Base-by-base conservation (phyloP, 169 alveolate genomes). In the Fabrea salina region DNA sequence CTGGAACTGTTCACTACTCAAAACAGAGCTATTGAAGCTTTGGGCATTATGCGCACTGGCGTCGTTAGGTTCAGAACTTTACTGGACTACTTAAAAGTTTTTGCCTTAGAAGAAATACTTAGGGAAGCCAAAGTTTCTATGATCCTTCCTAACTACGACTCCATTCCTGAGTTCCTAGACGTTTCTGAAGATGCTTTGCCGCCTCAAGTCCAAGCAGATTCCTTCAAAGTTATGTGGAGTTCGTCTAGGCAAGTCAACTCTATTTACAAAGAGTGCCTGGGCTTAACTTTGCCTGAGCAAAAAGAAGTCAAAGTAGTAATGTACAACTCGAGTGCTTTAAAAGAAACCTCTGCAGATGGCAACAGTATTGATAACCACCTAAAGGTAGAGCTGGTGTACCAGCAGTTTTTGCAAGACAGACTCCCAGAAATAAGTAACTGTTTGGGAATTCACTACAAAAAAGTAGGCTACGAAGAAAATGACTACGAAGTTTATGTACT, bases 401-500 rank as follows among this genome's bases (percentile, higher is more conserved):
- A 82, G 7, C 37, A 66, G 56, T 75, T 39, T 40, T 11, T 82
- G 16, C 82, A 75, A 80, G 84, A 80, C 6, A 11, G 47, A 16
- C 32, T 30, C 43, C 41, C 49, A 39, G 16, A 66, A 49, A 5
- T 75, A 35, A 74, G 75, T 40, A 50, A 47, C 44, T 6, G 82
- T 61, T 67, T 58, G 44, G 94, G 94, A 11, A 82, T 79, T 32
- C 84, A 82, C 57, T 82, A 85, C n/a, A 89, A 85, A 76, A 83
- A 82, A 50, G 84, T 89, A 6, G 79, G 89, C 49, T 41, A 83
- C 27, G 82, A 86, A 33, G 64, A 81, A 41, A 80, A 79, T 40
- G 83, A 79, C 41, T 86, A 89, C 68, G 91, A 85, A 64, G 77
- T 82, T 37, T 82, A 83, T 75, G 87, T 83, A 51, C 70, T 90